Conservation (phyloP, 352 stramenopile genomes). For the Pythium diclinum region DNA sequence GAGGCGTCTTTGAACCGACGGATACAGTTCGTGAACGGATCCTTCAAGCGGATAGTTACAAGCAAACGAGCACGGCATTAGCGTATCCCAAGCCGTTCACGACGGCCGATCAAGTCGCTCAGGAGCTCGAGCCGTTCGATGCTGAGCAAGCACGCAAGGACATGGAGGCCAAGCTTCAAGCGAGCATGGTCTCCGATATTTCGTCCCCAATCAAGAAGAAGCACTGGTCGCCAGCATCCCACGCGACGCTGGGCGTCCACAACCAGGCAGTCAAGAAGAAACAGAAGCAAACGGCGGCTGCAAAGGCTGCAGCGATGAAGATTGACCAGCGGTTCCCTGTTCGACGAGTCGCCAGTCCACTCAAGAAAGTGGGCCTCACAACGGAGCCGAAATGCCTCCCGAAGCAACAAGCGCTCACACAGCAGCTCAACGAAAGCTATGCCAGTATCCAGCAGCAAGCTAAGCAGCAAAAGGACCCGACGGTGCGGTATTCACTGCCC, state of each 20-base stretch:
- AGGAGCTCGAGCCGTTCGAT: conserved; percentile 20
- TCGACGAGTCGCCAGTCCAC: conserved; percentile 19
- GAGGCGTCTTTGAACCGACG: conserved; percentile 48
- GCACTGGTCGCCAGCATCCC: conserved; percentile 48
- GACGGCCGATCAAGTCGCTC: not conserved
- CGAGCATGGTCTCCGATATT: not conserved
- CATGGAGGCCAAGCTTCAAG: conserved; percentile 15
- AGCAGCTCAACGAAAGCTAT: conserved; percentile 31
- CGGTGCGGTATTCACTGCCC: conserved; percentile 45
- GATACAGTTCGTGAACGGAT: conserved; percentile 36
- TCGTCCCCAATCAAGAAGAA: conserved; percentile 4
- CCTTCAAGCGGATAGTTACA: conserved; percentile 9
- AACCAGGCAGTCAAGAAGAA: conserved; percentile 15
- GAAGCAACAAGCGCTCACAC: conserved; percentile 33
- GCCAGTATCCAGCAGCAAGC: conserved; percentile 30
- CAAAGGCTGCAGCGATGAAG: not conserved
- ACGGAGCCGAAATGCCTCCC: conserved; percentile 29
- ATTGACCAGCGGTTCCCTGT: conserved; percentile 35
- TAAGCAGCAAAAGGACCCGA: conserved; percentile 39
- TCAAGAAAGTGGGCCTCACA: conserved; percentile 20
- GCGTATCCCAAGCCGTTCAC: conserved; percentile 15
- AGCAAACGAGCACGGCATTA: conserved; percentile 8
- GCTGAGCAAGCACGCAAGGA: conserved; percentile 20
- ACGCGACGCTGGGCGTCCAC: conserved; percentile 10
- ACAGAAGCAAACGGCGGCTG: conserved; percentile 3